Conservation (phyloP, 805 yeast species). For the Ogataea paradorogensis region DNA sequence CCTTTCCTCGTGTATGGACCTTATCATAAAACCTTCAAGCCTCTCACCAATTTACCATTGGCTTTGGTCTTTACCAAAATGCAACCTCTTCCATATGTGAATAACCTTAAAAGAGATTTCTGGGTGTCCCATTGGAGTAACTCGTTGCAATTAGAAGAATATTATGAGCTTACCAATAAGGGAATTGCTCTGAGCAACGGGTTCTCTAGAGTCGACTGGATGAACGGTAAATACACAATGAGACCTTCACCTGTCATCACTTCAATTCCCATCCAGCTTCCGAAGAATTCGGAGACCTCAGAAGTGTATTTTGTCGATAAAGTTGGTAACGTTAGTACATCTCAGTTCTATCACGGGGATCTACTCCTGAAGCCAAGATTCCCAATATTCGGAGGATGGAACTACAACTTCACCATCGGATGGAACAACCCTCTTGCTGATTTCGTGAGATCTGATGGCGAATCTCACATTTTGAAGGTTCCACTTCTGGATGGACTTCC, state of each 20-base stretch:
- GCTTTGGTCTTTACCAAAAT: constrained; percentile 62
- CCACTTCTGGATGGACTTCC: constrained; percentile 73
- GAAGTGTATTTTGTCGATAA: constrained; percentile 82
- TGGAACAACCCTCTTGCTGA: constrained; percentile 66
- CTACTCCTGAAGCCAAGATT: constrained; percentile 77
- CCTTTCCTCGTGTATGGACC: constrained; percentile 56
- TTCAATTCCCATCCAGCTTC: constrained; percentile 56
- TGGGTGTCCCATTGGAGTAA: constrained; percentile 90
- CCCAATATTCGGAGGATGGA: constrained; percentile 97
- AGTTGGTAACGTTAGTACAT: constrained; percentile 91
- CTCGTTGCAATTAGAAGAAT: constrained; percentile 74
- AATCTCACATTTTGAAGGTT: constrained; percentile 56
- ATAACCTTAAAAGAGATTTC: constrained; percentile 61
- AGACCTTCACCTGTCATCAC: constrained; percentile 58
- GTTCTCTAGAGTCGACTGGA: constrained; percentile 78
- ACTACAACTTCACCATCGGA: constrained; percentile 92
- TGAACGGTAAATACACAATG: constrained; percentile 51
- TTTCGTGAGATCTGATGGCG: constrained; percentile 48
- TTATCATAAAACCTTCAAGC: constrained; percentile 35
- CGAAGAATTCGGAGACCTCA: constrained; percentile 39
- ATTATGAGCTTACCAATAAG: constrained; percentile 72
- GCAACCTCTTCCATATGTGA: constrained; percentile 60
- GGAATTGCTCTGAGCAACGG: constrained; percentile 71
- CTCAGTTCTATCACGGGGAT: constrained; percentile 41
- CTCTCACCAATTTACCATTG: constrained; percentile 49